These are phyloP conservation scores for Monosporascus sp. DNA, from an alignment of 2,329 filamentous ascomycete species.

Conservation along the genomic window DNA sequence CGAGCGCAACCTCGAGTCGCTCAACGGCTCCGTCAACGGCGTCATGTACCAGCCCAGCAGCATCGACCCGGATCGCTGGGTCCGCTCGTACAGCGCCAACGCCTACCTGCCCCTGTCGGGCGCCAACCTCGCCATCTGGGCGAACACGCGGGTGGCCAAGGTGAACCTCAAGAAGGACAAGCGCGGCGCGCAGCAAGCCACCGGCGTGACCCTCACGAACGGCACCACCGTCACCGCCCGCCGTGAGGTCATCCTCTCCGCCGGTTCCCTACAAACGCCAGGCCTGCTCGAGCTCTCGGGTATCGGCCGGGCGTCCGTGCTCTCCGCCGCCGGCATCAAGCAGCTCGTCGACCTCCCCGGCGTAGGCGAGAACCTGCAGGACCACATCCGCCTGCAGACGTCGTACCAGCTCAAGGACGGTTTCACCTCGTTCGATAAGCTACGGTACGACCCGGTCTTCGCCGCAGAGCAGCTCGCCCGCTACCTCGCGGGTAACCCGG, in stretches of 20 bases:
- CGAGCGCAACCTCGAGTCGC: slow-evolving; percentile 29
- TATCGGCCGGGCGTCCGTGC: slow-evolving; percentile 43
- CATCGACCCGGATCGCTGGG: slow-evolving; percentile 26
- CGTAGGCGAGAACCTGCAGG: slow-evolving; percentile 46
- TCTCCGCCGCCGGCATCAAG: slow-evolving; percentile 36
- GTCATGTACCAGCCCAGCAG: slow-evolving; percentile 33
- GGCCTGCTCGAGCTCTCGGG: slow-evolving; percentile 58
- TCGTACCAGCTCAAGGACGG: background rate
- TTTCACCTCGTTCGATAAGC: background rate
- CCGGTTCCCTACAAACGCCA: slow-evolving; percentile 52
- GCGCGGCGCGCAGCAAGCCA: slow-evolving; percentile 21
- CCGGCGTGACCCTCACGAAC: slow-evolving; percentile 34
- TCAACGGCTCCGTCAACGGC: slow-evolving; percentile 35
- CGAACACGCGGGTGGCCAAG: slow-evolving; percentile 39
- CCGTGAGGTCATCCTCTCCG: slow-evolving; percentile 53
- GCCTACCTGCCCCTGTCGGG: slow-evolving; percentile 35
- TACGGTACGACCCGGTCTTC: too few species aligned
- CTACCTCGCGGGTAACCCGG: too few species aligned
- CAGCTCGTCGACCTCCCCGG: slow-evolving; percentile 36
- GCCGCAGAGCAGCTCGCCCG: too few species aligned
- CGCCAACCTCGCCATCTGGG: slow-evolving; percentile 42
- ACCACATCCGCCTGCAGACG: slow-evolving; percentile 25
- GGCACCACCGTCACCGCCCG: slow-evolving; percentile 25
- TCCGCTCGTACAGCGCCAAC: slow-evolving; percentile 35
- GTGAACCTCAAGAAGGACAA: slow-evolving; percentile 35